Conservation (phyloP, 2,329 filamentous ascomycete genomes). For the Nigrospora sphaerica region DNA sequence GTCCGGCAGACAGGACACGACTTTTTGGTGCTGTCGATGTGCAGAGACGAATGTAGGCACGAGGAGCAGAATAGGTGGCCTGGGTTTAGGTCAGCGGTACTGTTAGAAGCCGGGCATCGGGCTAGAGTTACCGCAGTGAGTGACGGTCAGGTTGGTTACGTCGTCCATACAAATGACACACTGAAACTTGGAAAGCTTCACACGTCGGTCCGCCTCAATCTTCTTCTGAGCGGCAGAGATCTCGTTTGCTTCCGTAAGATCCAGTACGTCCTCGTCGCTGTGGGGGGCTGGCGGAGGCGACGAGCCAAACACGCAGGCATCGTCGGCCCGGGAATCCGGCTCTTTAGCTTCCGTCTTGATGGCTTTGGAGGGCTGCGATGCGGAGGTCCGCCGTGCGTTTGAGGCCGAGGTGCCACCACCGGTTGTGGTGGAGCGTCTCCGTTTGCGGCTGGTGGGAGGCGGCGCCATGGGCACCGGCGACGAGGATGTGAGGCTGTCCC, state of each 20-base stretch:
- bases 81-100: constrained; percentile 19
- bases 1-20: constrained; percentile 59
- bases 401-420: too few relatives aligned
- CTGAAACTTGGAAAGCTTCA: constrained; percentile 50
- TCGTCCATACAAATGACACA: constrained; percentile 65
- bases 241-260: constrained; percentile 35
- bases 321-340: not conserved
- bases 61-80: constrained; percentile 59
- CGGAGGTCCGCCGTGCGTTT: too few relatives aligned
- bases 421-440: too few relatives aligned
- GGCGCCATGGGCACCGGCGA: too few relatives aligned
- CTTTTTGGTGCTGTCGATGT: constrained; percentile 47
- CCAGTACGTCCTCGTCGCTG: constrained; percentile 23
- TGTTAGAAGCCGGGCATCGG: not conserved
- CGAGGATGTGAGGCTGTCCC: not conserved
- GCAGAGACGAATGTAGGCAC: constrained; percentile 54
- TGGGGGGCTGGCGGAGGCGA: not conserved
- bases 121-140: constrained; percentile 54
- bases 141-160: constrained; percentile 50
- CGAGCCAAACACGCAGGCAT: not conserved
- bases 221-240: constrained; percentile 35
- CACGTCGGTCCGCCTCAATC: constrained; percentile 38
- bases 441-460: too few relatives aligned
- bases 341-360: too few relatives aligned
- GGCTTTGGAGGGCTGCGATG: too few relatives aligned